phyloP scores from a whole-genome alignment of 1,139 yeast genomes.

The Lodderomyces elongisporus region DNA sequence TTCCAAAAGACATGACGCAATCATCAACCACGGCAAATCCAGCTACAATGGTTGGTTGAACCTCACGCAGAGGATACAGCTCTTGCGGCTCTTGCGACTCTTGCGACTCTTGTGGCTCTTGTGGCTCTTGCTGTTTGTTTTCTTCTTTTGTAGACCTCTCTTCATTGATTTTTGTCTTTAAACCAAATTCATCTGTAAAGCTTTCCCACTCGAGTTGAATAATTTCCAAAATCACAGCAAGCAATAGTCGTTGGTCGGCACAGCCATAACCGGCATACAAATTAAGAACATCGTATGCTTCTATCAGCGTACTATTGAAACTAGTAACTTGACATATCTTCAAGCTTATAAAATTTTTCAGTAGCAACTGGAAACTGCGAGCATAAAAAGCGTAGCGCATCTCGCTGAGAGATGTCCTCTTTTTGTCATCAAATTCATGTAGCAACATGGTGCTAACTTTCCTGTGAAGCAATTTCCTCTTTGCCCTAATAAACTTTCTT shows the following conservation, averaged over 20 bases:
- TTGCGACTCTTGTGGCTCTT: neutral
- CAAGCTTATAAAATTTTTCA: too few relatives aligned
- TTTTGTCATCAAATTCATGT: neutral
- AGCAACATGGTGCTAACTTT: neutral
- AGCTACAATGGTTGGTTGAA: neutral
- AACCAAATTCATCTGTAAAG: neutral
- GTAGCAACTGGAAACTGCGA: neutral
- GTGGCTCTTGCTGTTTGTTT: too few relatives aligned
- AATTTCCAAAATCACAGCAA: conserved; percentile 1
- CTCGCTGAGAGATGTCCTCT: neutral
- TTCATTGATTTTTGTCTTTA: too few relatives aligned
- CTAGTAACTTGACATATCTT: too few relatives aligned
- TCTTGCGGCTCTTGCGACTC: neutral
- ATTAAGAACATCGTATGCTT: conserved; percentile 26
- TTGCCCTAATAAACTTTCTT: conserved; percentile 1
- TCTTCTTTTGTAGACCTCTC: too few relatives aligned
- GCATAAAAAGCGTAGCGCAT: neutral
- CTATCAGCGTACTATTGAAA: conserved; percentile 15
- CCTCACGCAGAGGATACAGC: neutral
- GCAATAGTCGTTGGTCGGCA: conserved; percentile 2
- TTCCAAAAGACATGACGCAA: neutral
- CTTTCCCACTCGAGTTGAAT: neutral
- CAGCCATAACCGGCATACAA: conserved; percentile 14
- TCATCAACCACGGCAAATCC: neutral
- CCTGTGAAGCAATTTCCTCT: conserved; percentile 1